These are phyloP conservation scores for Phytomonas francai DNA, from an alignment of 208 protist genomes.

Conservation along the genomic window DNA sequence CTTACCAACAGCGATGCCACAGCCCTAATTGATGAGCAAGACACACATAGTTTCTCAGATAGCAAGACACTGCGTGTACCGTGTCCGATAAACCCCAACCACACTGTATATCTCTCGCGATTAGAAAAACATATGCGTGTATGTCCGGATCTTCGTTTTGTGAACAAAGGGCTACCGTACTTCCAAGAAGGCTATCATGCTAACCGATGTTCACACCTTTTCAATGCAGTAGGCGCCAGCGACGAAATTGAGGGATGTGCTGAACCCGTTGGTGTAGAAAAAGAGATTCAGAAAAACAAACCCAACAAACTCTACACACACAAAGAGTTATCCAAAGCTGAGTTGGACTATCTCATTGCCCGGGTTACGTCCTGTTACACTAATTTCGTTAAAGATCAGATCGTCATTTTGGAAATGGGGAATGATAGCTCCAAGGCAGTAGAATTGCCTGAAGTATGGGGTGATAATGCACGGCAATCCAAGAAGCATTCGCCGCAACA, in stretches of 20 bases:
- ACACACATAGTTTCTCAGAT: background rate
- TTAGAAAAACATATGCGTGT: constrained; percentile 57
- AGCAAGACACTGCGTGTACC: constrained; percentile 24
- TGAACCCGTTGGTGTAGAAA: background rate
- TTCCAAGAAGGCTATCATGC: constrained; percentile 47
- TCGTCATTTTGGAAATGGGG: constrained; percentile 13
- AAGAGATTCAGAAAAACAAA: background rate
- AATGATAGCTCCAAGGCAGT: background rate
- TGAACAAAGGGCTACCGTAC: constrained; percentile 36
- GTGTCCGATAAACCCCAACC: constrained; percentile 73
- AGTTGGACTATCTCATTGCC: constrained; percentile 13
- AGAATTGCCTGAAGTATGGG: background rate
- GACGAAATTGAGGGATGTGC: background rate
- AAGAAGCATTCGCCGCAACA: constrained; percentile 66
- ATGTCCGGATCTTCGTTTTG: constrained; percentile 63
- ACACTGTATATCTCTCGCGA: constrained; percentile 40
- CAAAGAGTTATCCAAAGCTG: constrained; percentile 15
- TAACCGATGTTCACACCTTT: constrained; percentile 11
- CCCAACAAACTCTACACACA: constrained; percentile 12
- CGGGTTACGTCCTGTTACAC: constrained; percentile 20
- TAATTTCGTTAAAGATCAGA: constrained; percentile 11
- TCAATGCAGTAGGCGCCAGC: background rate
- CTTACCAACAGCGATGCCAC: background rate
- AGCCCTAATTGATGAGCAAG: background rate
- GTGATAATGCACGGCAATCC: constrained; percentile 11